A percentile compares a stretch with the other conserved stretches of the same genome.
Evolutionary conservation across 1,139 yeast genomes (phyloP).

Genomic region (Saccharomyces hybrid): DNA sequence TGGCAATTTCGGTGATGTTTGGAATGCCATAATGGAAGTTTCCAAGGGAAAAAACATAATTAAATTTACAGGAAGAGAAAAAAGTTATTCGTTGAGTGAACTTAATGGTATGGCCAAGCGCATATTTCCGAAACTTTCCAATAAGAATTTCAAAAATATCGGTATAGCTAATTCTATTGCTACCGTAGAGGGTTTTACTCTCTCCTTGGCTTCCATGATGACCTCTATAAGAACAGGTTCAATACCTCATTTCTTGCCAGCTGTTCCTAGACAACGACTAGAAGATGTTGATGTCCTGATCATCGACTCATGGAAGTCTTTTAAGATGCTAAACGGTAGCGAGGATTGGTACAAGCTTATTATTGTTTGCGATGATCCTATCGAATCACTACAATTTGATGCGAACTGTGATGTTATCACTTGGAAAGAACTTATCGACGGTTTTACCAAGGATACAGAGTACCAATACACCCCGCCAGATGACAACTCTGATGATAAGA

Average conservation of each 20-base stretch:
- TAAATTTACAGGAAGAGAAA: slow-evolving; percentile 10
- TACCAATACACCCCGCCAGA: slow-evolving; percentile 33
- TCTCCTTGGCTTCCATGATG: slow-evolving; percentile 31
- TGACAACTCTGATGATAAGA: slow-evolving; percentile 33
- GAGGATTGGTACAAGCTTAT: slow-evolving; percentile 30
- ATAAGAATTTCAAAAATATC: slow-evolving; percentile 16
- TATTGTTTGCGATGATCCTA: slow-evolving; percentile 27
- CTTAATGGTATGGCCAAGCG: slow-evolving; percentile 28
- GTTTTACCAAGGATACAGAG: slow-evolving; percentile 8
- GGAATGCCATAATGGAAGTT: slow-evolving; percentile 39
- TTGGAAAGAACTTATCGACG: slow-evolving; percentile 28
- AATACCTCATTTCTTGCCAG: slow-evolving; percentile 27
- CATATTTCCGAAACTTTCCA: slow-evolving; percentile 5
- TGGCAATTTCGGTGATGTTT: slow-evolving; percentile 62
- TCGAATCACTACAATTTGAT: slow-evolving; percentile 3
- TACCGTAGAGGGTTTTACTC: slow-evolving; percentile 28
- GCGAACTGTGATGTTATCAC: slow-evolving; percentile 13
- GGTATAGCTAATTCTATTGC: slow-evolving; percentile 29
- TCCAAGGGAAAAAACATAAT: slow-evolving; percentile 13
- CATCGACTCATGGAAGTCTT: slow-evolving; percentile 25
- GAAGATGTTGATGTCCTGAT: slow-evolving; percentile 30
- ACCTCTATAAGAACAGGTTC: slow-evolving; percentile 18
- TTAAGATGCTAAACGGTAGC: slow-evolving; percentile 20
- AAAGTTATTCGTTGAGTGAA: slow-evolving; percentile 8
- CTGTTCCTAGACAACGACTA: slow-evolving; percentile 28